Conservation (phyloP, 805 yeast species). For the Henningerozyma blattae region DNA sequence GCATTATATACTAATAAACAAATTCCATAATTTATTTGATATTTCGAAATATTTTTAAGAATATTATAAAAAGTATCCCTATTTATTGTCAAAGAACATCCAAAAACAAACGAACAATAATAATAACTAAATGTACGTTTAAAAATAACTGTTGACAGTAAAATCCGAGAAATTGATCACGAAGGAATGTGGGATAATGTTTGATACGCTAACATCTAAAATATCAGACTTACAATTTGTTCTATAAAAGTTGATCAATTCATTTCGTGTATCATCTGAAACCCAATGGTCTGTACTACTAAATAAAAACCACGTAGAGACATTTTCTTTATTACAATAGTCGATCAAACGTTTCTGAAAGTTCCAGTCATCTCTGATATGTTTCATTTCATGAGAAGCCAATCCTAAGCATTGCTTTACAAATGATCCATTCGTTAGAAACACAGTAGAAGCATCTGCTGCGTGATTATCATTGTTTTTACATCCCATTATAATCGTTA, state of each 20-base stretch:
- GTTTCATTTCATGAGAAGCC: conserved; percentile 48
- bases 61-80: too few species aligned
- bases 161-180: conserved; percentile 44
- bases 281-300: conserved; percentile 62
- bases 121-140: background rate
- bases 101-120: background rate
- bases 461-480: conserved; percentile 21
- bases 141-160: conserved; percentile 11
- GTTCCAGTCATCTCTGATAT: conserved; percentile 36
- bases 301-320: conserved; percentile 41
- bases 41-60: too few species aligned
- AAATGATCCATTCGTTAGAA: conserved; percentile 32
- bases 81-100: too few species aligned
- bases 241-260: conserved; percentile 28
- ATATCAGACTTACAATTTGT: conserved; percentile 12
- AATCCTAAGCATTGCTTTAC: conserved; percentile 43
- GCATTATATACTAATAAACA: too few species aligned
- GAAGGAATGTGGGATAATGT: conserved; percentile 43
- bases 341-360: conserved; percentile 39
- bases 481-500: conserved; percentile 20
- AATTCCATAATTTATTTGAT: too few species aligned
- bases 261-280: conserved; percentile 35
- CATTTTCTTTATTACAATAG: conserved; percentile 14
- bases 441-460: conserved; percentile 29
- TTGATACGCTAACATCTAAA: conserved; percentile 22